phyloP scores from a whole-genome alignment of 495 filamentous ascomycete genomes.

The Glutinoglossum americanum region DNA sequence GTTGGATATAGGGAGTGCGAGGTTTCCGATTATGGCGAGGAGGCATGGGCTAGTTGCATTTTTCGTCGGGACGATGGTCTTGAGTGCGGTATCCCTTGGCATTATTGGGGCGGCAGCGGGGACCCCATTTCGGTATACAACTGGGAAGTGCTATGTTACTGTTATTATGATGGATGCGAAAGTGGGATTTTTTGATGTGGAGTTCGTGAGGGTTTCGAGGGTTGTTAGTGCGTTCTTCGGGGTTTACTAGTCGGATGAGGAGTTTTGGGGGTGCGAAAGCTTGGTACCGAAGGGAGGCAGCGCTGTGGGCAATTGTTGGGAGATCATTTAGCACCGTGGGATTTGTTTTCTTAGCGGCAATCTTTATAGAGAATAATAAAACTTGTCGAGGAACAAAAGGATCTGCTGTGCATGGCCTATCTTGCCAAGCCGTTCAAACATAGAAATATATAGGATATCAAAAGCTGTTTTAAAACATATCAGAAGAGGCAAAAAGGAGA shows the following conservation, averaged over 20 bases:
- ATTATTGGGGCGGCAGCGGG: neutral
- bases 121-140: neutral
- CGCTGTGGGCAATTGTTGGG: too few species aligned
- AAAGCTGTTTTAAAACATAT: too few species aligned
- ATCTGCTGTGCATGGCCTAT: too few species aligned
- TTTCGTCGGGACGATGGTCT: neutral
- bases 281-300: too few species aligned
- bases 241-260: neutral
- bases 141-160: neutral
- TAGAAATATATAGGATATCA: too few species aligned
- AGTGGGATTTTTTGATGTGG: neutral
- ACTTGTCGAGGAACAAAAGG: too few species aligned
- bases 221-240: neutral
- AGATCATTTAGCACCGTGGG: too few species aligned
- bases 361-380: too few species aligned
- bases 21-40: neutral
- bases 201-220: neutral
- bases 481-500: too few species aligned
- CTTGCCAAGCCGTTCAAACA: too few species aligned
- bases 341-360: too few species aligned
- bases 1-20: neutral
- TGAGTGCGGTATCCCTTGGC: neutral
- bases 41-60: neutral
- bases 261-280: neutral
- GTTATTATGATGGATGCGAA: neutral